Base-by-base conservation (phyloP, 2,329 filamentous ascomycete species). In the Aspergillus ustus region DNA sequence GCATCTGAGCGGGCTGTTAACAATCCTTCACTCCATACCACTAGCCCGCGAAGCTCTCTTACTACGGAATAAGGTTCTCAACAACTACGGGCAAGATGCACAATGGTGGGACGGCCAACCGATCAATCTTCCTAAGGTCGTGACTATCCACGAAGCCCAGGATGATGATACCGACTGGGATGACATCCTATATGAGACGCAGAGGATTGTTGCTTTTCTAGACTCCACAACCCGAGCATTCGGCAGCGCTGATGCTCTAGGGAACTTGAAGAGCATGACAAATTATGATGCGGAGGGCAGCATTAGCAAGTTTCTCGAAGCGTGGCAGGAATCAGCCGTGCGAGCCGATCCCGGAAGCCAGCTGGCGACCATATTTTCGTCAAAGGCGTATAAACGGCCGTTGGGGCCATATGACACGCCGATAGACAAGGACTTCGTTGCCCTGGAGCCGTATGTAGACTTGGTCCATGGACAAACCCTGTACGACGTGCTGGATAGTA, bases 41-140 rank as follows among this genome's bases (percentile, higher is more conserved):
- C 74, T 84, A 31, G 84, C 83, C 20, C 80, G 86, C 59, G 85
- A 88, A 69, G 82, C 83, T 8, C 77, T 89, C 9, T 72, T 89
- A 13, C 71, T 81, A 45, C 77, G 82, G n/a, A 75, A 76, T 7
- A 73, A 80, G 28, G 67, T 78, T 6, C 72, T 81, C 25, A 69
- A 74, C 2, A 78, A 83, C 60, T 89, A 89, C 67, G 85, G 84
- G 48, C 72, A 82, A 57, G 82, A 87, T 61, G 66, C 78, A 1
- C 82, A 86, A 11, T 89, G 87, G 87, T 89, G 87, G 87, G 84
- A 83, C 67, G 87, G 87, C 20, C 80, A 79, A 31, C 71, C 80
- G 0, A 82, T 86, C 28, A 75, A 80, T 31, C 72, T 81, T 15
- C 78, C 83, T 3, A 82, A 80, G 51, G 81, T 84, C 22, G 79